Base-by-base conservation (phyloP, 2,329 filamentous ascomycete genomes). In the Penicillium sp. region DNA sequence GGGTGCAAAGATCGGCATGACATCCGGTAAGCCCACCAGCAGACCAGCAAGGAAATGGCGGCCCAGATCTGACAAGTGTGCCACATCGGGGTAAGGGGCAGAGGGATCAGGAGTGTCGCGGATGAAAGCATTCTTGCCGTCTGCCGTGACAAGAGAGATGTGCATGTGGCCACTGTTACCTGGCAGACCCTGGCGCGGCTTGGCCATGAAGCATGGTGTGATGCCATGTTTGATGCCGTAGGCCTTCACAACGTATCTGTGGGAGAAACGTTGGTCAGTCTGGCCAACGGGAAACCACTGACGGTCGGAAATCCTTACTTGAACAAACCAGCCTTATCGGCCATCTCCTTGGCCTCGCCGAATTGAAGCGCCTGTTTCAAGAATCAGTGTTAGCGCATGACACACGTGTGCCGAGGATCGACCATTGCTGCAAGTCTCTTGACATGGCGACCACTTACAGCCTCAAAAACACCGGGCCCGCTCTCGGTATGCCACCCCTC, bases 131-230 rank as follows among this genome's bases (percentile, higher is more conserved):
- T 99, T 99, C 73, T 89, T 89, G 60, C 91, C 90, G n/a, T 85
- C 79, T 64, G 85, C 83, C 71, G 94, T 90, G 17, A 94, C 88
- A 10, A 99, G 81, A 0, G 94, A 98, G 62, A 98, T 83, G 75
- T 99, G 95, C 83, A 96, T 94, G 75, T 99, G 95, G 1, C 95
- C 95, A 63, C 90, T 95, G 80, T 98, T 98, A 49, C 95, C 95
- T 0, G 95, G 95, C 0, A 98, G 82, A 0, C 93, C 92, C 69
- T 96, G 86, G 66, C 90, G 88, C 2, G 95, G 95, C 78, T 99
- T 99, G 15, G 95, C 95, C 95, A 99, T 99, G 82, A 99, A 99
- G 77, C 91, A 96, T 0, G 95, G 95, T 0, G 92, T 96, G 72
- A 99, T 96, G 66, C 91, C 92, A 74, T 92, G 91, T 72, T 91